A percentile compares a stretch with the other conserved stretches of the same genome.
Conservation (phyloP, 2,329 filamentous ascomycete genomes). For the Calonectria fujianensis region DNA sequence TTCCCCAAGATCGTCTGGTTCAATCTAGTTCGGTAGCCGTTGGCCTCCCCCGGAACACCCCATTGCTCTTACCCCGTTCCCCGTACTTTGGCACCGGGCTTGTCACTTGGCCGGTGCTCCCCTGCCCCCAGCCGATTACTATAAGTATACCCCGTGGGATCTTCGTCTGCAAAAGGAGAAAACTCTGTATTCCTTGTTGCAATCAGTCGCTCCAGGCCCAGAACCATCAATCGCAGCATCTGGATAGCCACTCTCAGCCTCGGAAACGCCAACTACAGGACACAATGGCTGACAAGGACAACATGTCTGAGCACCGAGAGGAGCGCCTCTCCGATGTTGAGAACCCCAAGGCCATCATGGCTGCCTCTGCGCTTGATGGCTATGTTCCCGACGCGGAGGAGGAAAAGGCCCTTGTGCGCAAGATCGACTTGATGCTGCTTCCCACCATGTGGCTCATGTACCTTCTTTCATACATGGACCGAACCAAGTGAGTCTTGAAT, state of each 20-base stretch:
- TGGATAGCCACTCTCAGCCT: conserved; percentile 6
- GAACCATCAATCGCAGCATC: conserved; percentile 4
- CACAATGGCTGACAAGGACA: conserved; percentile 28
- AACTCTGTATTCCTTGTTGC: conserved; percentile 33
- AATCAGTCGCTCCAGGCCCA: conserved; percentile 20
- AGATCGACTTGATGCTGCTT: conserved; percentile 63
- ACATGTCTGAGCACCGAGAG: conserved; percentile 43
- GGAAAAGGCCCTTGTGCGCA: conserved; percentile 59
- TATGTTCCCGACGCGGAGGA: conserved; percentile 57
- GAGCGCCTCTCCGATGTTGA: conserved; percentile 42
- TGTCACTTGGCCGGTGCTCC: conserved; percentile 15
- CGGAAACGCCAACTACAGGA: neutral
- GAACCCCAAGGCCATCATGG: conserved; percentile 37
- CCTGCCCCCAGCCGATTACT: conserved; percentile 19
- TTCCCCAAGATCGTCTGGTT: conserved; percentile 24
- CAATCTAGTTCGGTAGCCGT: conserved; percentile 14
- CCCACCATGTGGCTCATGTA: conserved; percentile 76
- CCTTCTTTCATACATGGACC: conserved; percentile 75
- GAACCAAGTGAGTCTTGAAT: conserved; percentile 75
- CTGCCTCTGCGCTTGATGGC: conserved; percentile 40
- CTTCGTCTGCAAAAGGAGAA: conserved; percentile 22
- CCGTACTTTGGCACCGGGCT: conserved; percentile 19
- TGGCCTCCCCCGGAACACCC: conserved; percentile 19
- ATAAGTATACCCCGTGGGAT: conserved; percentile 38
- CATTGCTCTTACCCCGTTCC: conserved; percentile 14